Evolutionary conservation across 2,329 filamentous ascomycete species (phyloP), one percentile per base, ranked within the genome.

Genomic region (Pseudocercospora pini-densiflorae): DNA sequence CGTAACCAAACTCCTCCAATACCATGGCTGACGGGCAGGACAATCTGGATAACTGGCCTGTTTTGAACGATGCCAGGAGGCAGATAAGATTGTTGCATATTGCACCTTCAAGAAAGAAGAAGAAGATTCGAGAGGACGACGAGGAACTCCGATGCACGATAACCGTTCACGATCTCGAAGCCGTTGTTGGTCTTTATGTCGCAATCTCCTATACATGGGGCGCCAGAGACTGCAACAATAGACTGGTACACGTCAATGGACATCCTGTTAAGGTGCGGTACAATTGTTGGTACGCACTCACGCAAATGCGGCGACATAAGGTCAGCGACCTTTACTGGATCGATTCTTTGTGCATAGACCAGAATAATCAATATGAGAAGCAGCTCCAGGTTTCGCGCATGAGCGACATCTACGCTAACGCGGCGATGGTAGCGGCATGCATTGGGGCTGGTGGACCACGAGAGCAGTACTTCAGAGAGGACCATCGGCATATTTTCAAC

Each of bases 261-360:
- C 10, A 9, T 19, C 24, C 12, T 8, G 53, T 45, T 1, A 8
- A 23, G 12, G 51, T 62, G n/a, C 49, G 51, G 2, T 10, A 36
- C 19, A 40, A 43, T n/a, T 62, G 61, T 19, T 57, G 61, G 61
- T 57, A 55, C 10, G 61, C 61, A 4, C 49, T 62, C 9, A 40
- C 7, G 10, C 61, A 62, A 40, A 36, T 62, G 49, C 47, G 51
- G 10, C 51, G 8, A 3, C 47, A 62, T n/a, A 14, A 21, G 0
- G 5, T 19, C 8, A 10, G 33, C 14, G 8, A 7, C 0, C n/a
- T 12, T 2, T 53, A 53, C 45, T 72, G 70, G 70, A 61, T 67
- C 12, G 70, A 71, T 59, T 66, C 57, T 5, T 51, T 72, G 14
- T 70, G 69, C 23, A 71, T 72, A 16, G 59, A 71, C 33, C 70